A percentile compares a stretch with the other conserved stretches of the same genome.
Conservation (phyloP, 495 filamentous ascomycete species). For the Aspergillus incahuasiensis region DNA sequence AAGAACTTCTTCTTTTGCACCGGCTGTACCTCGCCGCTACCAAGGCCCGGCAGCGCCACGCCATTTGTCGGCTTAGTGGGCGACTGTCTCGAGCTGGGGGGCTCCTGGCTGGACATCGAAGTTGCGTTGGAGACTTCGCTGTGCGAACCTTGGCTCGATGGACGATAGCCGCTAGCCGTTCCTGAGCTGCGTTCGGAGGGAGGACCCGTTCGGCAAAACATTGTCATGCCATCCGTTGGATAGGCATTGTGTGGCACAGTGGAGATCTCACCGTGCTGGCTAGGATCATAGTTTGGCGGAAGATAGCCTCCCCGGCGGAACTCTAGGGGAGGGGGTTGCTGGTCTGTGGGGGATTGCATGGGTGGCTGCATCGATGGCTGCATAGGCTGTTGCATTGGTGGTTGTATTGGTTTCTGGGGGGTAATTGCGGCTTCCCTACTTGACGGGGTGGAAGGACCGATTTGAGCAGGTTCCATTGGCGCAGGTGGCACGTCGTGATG, state of each 20-base stretch:
- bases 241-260: slow-evolving; percentile 87
- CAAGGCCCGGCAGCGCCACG: slow-evolving; percentile 37
- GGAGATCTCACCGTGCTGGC: slow-evolving; percentile 60
- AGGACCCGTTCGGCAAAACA: slow-evolving; percentile 86
- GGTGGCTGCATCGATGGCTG: slow-evolving; percentile 12
- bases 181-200: slow-evolving; percentile 81
- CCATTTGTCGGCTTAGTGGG: slow-evolving; percentile 60
- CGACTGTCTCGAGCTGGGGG: slow-evolving; percentile 59
- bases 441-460: slow-evolving; percentile 41
- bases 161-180: slow-evolving; percentile 62
- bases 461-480: slow-evolving; percentile 58
- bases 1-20: slow-evolving; percentile 90
- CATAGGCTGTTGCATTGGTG: slow-evolving; percentile 4
- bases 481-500: slow-evolving; percentile 78
- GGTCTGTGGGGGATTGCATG: slow-evolving; percentile 3
- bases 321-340: slow-evolving; percentile 47
- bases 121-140: slow-evolving; percentile 90
- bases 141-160: slow-evolving; percentile 82
- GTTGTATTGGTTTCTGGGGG: slow-evolving; percentile 43
- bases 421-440: slow-evolving; percentile 52
- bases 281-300: slow-evolving; percentile 48
- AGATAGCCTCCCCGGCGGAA: slow-evolving; percentile 46
- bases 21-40: slow-evolving; percentile 49
- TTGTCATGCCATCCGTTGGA: slow-evolving; percentile 96
- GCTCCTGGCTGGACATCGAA: slow-evolving; percentile 81